A percentile compares a stretch with the other conserved stretches of the same genome.
These are phyloP conservation scores for Nymphaea thermarum DNA, from an alignment of 164 flowering plant species.

Conservation along the genomic window DNA sequence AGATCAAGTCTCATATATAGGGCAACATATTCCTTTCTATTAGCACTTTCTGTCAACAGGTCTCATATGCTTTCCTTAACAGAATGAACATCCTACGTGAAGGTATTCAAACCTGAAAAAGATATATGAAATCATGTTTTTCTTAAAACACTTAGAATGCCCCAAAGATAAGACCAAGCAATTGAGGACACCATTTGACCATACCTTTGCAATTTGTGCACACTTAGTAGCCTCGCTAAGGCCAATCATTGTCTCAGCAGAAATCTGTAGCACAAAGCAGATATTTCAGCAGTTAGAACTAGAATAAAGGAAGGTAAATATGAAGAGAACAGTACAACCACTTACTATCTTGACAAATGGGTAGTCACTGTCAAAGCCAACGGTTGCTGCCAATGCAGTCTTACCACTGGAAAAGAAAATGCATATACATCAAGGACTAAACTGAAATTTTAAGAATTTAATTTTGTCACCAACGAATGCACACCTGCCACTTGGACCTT, in stretches of 20 bases:
- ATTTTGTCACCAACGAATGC: neutral
- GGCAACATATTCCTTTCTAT: too few species aligned
- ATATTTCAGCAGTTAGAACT: neutral
- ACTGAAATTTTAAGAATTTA: neutral
- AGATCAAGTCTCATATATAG: too few species aligned
- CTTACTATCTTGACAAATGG: slow-evolving; percentile 96
- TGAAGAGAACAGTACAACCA: neutral
- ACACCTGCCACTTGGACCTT: slow-evolving; percentile 96
- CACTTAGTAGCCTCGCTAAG: slow-evolving; percentile 90
- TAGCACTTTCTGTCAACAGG: too few species aligned
- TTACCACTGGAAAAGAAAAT: slow-evolving; percentile 64
- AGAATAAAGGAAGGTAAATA: neutral
- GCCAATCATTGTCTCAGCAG: slow-evolving; percentile 94
- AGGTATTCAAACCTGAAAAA: too few species aligned
- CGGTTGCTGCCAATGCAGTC: slow-evolving; percentile 86
- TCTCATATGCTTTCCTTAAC: too few species aligned
- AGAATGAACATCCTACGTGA: too few species aligned
- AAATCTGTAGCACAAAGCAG: slow-evolving; percentile 30
- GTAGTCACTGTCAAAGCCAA: slow-evolving; percentile 91
- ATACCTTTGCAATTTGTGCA: slow-evolving; percentile 83
- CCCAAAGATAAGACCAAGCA: too few species aligned
- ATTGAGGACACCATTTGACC: neutral
- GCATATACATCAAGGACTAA: neutral
- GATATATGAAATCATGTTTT: too few species aligned
- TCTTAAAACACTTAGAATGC: too few species aligned